Evolutionary conservation across 2,329 filamentous ascomycete species (phyloP).

Genomic region (Thelonectria rubi): DNA sequence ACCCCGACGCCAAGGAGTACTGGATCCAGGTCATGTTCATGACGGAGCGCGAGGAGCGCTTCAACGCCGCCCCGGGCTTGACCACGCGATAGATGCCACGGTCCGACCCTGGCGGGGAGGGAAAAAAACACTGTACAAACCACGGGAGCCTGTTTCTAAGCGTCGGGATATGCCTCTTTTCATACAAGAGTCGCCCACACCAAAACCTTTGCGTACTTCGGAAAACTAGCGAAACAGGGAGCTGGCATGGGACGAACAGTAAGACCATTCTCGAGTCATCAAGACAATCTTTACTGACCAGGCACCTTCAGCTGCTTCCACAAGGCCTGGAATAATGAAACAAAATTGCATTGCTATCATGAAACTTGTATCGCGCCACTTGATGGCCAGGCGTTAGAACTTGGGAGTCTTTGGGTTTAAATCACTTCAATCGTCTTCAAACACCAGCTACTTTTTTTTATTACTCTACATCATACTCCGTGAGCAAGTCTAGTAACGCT

Average conservation of each 20-base stretch:
- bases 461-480: constrained; percentile 29
- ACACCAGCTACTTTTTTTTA: constrained; percentile 17
- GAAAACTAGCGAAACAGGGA: background rate
- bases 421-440: constrained; percentile 4
- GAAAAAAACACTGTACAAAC: background rate
- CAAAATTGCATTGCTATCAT: constrained; percentile 14
- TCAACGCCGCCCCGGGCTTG: constrained; percentile 70
- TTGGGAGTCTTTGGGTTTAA: constrained; percentile 7
- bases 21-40: constrained; percentile 99
- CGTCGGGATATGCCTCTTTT: background rate
- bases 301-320: constrained; percentile 8
- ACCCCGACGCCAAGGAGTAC: constrained; percentile 94
- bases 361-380: constrained; percentile 1
- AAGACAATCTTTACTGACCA: constrained; percentile 22
- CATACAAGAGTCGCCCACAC: background rate
- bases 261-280: constrained; percentile 22
- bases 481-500: constrained; percentile 29
- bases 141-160: background rate
- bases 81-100: constrained; percentile 54
- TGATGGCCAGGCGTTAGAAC: constrained; percentile 20
- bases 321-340: constrained; percentile 12
- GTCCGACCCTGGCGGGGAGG: background rate
- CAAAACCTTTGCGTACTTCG: background rate
- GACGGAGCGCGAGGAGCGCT: constrained; percentile 95
- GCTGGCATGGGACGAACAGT: constrained; percentile 13